Evolutionary conservation across 495 filamentous ascomycete genomes (phyloP), one percentile per base, ranked within the genome.

Genomic region (Pseudotulostoma volvatum): DNA sequence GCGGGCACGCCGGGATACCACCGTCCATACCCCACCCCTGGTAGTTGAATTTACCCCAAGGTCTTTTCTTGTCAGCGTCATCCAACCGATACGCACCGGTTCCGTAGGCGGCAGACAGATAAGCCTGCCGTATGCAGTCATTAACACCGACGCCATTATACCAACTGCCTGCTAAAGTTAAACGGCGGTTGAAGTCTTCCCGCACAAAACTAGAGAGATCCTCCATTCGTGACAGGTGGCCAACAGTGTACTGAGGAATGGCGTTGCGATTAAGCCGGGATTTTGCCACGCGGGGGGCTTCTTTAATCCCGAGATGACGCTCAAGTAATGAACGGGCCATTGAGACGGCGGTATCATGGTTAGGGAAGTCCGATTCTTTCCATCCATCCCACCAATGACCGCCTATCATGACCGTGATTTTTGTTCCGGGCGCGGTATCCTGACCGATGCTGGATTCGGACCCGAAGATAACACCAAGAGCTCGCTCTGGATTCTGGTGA

Each of bases 401-500:
- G 36, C 90, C 90, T 16, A 96, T 57, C 81, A 99, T 93, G 37
- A 96, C 81, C 9, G 88, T 95, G 20, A 99, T 54, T 52, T 93
- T 94, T 11, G 84, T 94, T 20, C 84, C 84, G 0, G 56, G 53
- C 7, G 55, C 63, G 17, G 62, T 55, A 33, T 76, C 72, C 48
- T 73, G 68, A 9, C 59, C 65, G 35, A 57, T 42, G 11, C 63
- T 66, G 34, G 79, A 68, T 34, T 84, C 73, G 1, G 78, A 81
- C 49, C 93, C 87, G 54, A 96, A 95, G 40, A 95, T 76, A 28
- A 95, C 86, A 33, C 90, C 90, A 18, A 99, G 74, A 1, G 78
- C 79, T 33, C 71, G 62, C 52, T 95, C 84, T 1, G 84, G 81
- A 53, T 96, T 97, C 44, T 81, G 63, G 4, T 73, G 68, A 39